phyloP scores from a whole-genome alignment of 83 land plant species.

The Larix sibirica region DNA sequence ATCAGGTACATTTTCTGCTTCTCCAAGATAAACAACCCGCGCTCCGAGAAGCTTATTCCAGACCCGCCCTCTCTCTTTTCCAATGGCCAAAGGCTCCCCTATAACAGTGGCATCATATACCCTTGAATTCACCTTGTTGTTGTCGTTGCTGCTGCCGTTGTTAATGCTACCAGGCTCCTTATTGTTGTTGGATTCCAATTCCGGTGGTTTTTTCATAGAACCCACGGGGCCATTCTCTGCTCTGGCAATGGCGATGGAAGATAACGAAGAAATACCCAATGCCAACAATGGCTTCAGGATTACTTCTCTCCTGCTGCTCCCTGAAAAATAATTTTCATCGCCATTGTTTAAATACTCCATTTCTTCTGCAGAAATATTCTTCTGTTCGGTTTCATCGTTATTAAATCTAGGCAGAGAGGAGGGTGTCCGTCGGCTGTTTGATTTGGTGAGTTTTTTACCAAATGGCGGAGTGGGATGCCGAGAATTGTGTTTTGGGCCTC shows the following conservation, averaged over 20 bases:
- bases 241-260: slow-evolving; percentile 17
- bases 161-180: not conserved
- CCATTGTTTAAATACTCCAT: not conserved
- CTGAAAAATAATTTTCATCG: not conserved
- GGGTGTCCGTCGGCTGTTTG: no score
- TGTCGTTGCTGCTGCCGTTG: not conserved
- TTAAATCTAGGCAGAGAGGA: no score
- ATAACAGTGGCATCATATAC: slow-evolving; percentile 86
- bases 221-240: slow-evolving; percentile 5
- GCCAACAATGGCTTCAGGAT: slow-evolving; percentile 5
- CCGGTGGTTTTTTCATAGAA: not conserved
- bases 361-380: not conserved
- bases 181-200: not conserved
- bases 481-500: no score
- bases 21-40: slow-evolving; percentile 82
- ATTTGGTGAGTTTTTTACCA: no score
- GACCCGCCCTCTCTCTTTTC: slow-evolving; percentile 64
- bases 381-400: not conserved
- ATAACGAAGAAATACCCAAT: slow-evolving; percentile 3
- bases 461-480: no score
- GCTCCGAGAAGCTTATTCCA: slow-evolving; percentile 90
- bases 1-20: slow-evolving; percentile 83
- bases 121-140: slow-evolving; percentile 38
- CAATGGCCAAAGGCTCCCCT: slow-evolving; percentile 85
- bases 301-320: not conserved